A percentile compares a stretch with the other conserved stretches of the same genome.
phyloP scores from a whole-genome alignment of 345 rosid genomes.

The Capsella bursapastoris region DNA sequence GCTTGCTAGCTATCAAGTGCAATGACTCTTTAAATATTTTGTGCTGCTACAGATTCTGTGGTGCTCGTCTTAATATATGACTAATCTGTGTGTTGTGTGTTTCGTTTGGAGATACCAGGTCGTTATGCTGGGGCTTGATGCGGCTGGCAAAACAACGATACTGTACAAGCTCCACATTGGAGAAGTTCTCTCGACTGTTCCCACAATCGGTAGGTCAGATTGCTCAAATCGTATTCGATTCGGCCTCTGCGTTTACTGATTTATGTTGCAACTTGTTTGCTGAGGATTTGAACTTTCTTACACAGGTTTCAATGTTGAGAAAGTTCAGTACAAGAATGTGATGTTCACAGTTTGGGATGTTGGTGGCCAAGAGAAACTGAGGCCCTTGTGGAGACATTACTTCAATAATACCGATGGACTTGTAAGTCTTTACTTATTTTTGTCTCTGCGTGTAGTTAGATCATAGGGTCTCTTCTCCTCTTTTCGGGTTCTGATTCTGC shows the following conservation, averaged over 20 bases:
- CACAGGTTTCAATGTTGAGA: conserved; percentile 98
- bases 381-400: conserved; percentile 99
- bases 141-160: conserved; percentile 96
- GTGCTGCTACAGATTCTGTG: neutral
- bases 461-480: conserved; percentile 4
- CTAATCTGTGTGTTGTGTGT: conserved; percentile 7
- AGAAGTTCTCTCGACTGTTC: conserved; percentile 96
- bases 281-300: conserved; percentile 36
- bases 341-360: conserved; percentile 99
- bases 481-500: neutral
- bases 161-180: conserved; percentile 98
- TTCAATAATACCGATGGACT: conserved; percentile 97
- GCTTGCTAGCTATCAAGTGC: too few relatives aligned
- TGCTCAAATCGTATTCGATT: neutral
- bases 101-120: conserved; percentile 61
- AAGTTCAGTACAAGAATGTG: conserved; percentile 99
- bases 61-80: neutral
- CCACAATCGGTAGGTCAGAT: conserved; percentile 76
- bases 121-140: conserved; percentile 97
- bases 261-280: neutral
- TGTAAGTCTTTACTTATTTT: conserved; percentile 49
- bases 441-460: conserved; percentile 2
- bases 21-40: neutral
- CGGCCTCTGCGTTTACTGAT: neutral
- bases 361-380: conserved; percentile 96